Evolutionary conservation across 306 rosid species (phyloP), one percentile per base, ranked within the genome.

Genomic region (Coriaria nepalensis): DNA sequence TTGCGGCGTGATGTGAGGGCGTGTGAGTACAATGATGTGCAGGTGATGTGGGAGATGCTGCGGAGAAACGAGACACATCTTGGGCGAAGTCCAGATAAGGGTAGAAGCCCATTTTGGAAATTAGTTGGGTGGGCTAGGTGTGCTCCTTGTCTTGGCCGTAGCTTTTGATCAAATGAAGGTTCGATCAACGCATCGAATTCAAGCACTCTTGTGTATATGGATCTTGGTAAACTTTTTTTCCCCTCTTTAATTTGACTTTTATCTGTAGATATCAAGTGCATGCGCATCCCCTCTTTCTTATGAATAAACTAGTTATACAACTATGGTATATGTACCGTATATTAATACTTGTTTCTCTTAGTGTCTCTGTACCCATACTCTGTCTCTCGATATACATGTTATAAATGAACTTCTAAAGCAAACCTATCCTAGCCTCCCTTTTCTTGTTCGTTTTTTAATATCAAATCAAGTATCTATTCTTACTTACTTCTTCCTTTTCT

Each of bases 21-120:
- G 5, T 80, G 93, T 38, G 75, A 83, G 47, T 78, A 88, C 29
- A 80, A 78, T 14, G 96, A 88, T 50, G 83, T 88, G 68, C 86
- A 56, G 9, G 81, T 83, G 55, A 80, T 83, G 96, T 88, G 96
- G 96, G 85, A 78, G 57, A 88, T 88, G 61, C 73, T 83, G 59
- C 70, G 70, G 40, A 64, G 68, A 66, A 76, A 59, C 9, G 81
- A 81, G 53, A 52, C 69, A 7, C 72, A 80, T 57, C 29, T 35
- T 0, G 48, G 37, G 40, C 49, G 43, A 20, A 48, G 6, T 46
- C 55, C 70, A 0, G 55, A 5, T 34, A 69, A 49, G 48, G 48
- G 46, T 57, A 77, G 67, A 47, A 75, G 57, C 33, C 43, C 43
- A 0, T 37, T 59, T 0, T 67, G 66, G 80, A 76, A 67, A 44